Conservation (phyloP, 305 asterid species). For the Solanum hybrid region DNA sequence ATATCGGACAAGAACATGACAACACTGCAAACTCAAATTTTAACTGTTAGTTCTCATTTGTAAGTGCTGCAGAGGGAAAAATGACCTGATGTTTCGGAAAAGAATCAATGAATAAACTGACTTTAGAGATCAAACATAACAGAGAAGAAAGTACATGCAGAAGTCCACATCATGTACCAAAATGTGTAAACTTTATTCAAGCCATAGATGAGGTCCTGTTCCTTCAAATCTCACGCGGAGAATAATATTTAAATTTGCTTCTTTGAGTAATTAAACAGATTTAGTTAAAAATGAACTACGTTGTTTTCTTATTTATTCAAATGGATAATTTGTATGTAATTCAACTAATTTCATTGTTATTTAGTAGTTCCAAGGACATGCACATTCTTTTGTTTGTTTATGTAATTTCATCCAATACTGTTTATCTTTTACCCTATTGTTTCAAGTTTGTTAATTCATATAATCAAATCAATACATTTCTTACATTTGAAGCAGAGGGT, state of each 20-base stretch:
- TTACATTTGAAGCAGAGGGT: not conserved
- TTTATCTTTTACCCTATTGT: not conserved
- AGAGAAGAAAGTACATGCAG: not conserved
- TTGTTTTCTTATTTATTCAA: not conserved
- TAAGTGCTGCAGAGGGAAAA: not conserved
- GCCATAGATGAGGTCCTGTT: not conserved
- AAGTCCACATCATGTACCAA: not conserved
- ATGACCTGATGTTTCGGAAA: not conserved
- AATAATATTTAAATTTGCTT: not conserved
- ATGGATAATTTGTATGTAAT: not conserved
- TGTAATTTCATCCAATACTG: not conserved
- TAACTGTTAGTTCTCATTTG: slow-evolving; percentile 17
- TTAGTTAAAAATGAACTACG: not conserved
- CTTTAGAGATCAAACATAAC: not conserved
- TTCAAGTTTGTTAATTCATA: not conserved
- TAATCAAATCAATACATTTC: not conserved
- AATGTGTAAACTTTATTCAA: not conserved
- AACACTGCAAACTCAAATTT: slow-evolving; percentile 46
- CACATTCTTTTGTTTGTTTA: not conserved
- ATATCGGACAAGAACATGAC: slow-evolving; percentile 97
- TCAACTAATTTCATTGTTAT: not conserved
- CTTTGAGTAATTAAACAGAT: not conserved
- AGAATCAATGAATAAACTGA: not conserved
- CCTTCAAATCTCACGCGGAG: not conserved
- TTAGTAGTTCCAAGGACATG: not conserved